Conservation (phyloP, 2,329 filamentous ascomycete species). For the Trichothecium sympodiale region DNA sequence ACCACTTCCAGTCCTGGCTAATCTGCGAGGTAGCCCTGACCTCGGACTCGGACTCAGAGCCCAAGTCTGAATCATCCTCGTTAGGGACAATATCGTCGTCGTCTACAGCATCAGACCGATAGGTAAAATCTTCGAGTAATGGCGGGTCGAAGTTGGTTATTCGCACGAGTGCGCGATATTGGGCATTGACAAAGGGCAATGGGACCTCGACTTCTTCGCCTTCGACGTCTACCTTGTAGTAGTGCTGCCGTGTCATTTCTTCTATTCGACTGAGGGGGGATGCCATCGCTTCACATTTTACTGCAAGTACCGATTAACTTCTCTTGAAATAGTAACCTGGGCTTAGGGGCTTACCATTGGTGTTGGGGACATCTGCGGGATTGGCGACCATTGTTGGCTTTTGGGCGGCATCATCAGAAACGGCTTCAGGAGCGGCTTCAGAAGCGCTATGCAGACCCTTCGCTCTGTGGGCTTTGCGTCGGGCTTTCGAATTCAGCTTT, state of each 20-base stretch:
- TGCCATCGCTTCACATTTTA: conserved; percentile 34
- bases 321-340: too few relatives aligned
- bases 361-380: too few relatives aligned
- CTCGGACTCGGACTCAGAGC: conserved; percentile 14
- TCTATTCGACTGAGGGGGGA: conserved; percentile 22
- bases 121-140: conserved; percentile 60
- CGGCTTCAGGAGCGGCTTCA: too few relatives aligned
- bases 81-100: conserved; percentile 20
- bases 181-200: conserved; percentile 66
- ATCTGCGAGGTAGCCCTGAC: conserved; percentile 11
- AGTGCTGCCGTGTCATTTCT: conserved; percentile 26
- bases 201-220: conserved; percentile 20
- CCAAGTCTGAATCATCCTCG: conserved; percentile 13
- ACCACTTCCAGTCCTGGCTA: conserved; percentile 61
- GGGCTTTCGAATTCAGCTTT: conserved; percentile 14
- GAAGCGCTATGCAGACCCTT: too few relatives aligned
- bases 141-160: conserved; percentile 72
- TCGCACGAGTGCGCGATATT: conserved; percentile 59
- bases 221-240: conserved; percentile 31
- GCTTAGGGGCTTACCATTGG: neutral
- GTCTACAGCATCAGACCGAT: conserved; percentile 39
- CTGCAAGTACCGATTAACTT: conserved; percentile 15
- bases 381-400: too few relatives aligned
- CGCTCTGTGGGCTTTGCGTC: conserved; percentile 1
- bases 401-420: too few relatives aligned